These are phyloP conservation scores for Fusarium staphyleae DNA, from an alignment of 2,329 filamentous ascomycete species.

Conservation along the genomic window DNA sequence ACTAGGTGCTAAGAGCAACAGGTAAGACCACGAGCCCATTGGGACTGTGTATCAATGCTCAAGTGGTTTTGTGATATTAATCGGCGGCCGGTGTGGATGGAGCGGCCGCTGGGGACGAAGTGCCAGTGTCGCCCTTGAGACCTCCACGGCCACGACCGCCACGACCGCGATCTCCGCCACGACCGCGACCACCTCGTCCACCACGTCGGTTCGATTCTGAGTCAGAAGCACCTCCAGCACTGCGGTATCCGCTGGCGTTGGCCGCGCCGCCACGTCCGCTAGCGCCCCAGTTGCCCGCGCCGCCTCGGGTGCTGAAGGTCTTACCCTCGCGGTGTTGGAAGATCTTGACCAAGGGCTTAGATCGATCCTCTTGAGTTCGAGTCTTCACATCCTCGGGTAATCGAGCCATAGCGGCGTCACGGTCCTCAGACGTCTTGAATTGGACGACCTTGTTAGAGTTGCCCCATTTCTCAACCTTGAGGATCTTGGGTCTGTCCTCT, in stretches of 20 bases:
- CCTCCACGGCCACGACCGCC: constrained; percentile 64
- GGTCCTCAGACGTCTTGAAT: constrained; percentile 81
- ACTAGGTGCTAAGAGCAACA: constrained; percentile 23
- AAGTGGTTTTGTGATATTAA: constrained; percentile 33
- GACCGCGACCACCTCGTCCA: constrained; percentile 63
- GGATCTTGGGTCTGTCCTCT: constrained; percentile 82
- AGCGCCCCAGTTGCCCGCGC: constrained; percentile 71
- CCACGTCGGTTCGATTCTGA: constrained; percentile 65
- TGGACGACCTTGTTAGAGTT: constrained; percentile 84
- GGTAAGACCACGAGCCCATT: constrained; percentile 21
- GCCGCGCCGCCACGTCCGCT: constrained; percentile 67
- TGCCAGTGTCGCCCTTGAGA: constrained; percentile 65
- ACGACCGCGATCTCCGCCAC: constrained; percentile 65
- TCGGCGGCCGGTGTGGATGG: constrained; percentile 58
- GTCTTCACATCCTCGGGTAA: constrained; percentile 80
- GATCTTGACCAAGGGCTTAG: constrained; percentile 82
- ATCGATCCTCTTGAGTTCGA: constrained; percentile 73
- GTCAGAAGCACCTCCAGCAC: constrained; percentile 78
- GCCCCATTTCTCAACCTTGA: constrained; percentile 79
- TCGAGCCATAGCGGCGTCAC: constrained; percentile 78
- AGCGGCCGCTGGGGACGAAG: constrained; percentile 60
- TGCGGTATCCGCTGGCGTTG: constrained; percentile 79
- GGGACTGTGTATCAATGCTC: constrained; percentile 23
- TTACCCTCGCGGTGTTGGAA: constrained; percentile 74
- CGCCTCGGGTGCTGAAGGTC: constrained; percentile 64